phyloP scores from a whole-genome alignment of 2,329 filamentous ascomycete genomes.

The Sclerotinia borealis region DNA sequence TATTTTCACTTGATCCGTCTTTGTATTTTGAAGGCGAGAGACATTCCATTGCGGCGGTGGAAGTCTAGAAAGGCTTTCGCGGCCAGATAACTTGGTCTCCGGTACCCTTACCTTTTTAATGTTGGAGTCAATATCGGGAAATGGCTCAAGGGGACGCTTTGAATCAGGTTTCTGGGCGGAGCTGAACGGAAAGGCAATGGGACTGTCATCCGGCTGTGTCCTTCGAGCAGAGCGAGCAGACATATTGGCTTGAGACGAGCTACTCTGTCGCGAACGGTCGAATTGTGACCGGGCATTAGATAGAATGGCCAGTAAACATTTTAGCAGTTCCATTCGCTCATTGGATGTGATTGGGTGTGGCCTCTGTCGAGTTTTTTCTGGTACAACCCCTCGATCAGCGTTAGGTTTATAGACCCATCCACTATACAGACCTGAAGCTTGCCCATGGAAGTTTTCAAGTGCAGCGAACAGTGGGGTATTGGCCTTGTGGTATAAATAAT shows the following conservation, averaged over 20 bases:
- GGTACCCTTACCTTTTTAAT: not conserved
- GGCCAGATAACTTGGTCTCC: not conserved
- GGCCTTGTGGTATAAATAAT: not conserved
- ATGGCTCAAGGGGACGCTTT: constrained; percentile 2
- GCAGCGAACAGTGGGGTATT: not conserved
- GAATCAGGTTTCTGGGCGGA: not conserved
- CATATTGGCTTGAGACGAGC: not conserved
- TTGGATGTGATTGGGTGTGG: constrained; percentile 10
- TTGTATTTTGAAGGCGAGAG: not conserved
- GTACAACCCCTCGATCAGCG: constrained; percentile 18
- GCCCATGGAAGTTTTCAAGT: not conserved
- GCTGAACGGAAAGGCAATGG: not conserved
- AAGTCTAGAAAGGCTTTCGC: not conserved
- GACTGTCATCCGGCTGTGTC: not conserved
- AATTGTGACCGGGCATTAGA: not conserved
- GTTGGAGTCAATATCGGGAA: not conserved
- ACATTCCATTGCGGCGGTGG: not conserved
- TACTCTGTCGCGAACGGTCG: not conserved
- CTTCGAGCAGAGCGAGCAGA: not conserved
- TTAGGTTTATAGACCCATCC: constrained; percentile 20
- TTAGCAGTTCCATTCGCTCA: constrained; percentile 12
- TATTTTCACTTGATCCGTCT: not conserved
- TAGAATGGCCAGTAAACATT: constrained; percentile 10
- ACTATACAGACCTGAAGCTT: constrained; percentile 8
- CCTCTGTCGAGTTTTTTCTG: constrained; percentile 13